Base-by-base conservation (phyloP, 2,329 filamentous ascomycete genomes). In the Lojkania enalia region DNA sequence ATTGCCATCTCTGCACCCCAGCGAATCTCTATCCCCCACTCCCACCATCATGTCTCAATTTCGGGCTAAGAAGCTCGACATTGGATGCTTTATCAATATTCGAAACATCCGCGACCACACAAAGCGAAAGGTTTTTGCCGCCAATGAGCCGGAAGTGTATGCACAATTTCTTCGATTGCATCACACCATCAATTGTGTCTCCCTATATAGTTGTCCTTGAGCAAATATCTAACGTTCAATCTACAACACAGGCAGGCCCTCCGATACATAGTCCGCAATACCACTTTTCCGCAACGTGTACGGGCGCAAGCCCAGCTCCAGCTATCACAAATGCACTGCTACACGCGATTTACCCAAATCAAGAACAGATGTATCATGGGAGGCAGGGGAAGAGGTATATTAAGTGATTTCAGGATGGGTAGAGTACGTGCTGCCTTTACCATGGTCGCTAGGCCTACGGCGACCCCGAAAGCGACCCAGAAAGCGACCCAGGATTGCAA, bases 301-400 rank as follows among this genome's bases (percentile, higher is more conserved):
- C 88, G 95, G 63, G 90, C 89, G 51, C 88, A 95, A 70, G 94
- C 94, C 31, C 92, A 97, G 76, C 82, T 99, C 44, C 86, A 97
- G 74, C 79, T 99, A 55, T 84, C 87, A 3, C 87, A 95, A 74
- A 96, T 97, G 92, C 91, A 96, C 76, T 85, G 83, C 77, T 97
- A 97, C 74, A 97, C 94, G 25, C 82, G 91, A 49, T 84, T 89
- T 46, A 96, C 92, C 38, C 91, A 96, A 77, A 91, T 99, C 70
- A 85, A 87, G 71, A 97, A 96, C 74, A 79, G 94, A 58, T 99
- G 94, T 76, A 86, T 95, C 41, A 81, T 92, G 69, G 90, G 90
- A 55, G 94, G 94, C n/a, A 90, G 89, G 70, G 86, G 86, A 14
- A 81, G 90, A 58, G 90, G 90, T 85, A 79, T 99, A n/a, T 79